A percentile compares a stretch with the other conserved stretches of the same genome.
Conservation (phyloP, 352 stramenopile species). For the Plasmopara viticola region DNA sequence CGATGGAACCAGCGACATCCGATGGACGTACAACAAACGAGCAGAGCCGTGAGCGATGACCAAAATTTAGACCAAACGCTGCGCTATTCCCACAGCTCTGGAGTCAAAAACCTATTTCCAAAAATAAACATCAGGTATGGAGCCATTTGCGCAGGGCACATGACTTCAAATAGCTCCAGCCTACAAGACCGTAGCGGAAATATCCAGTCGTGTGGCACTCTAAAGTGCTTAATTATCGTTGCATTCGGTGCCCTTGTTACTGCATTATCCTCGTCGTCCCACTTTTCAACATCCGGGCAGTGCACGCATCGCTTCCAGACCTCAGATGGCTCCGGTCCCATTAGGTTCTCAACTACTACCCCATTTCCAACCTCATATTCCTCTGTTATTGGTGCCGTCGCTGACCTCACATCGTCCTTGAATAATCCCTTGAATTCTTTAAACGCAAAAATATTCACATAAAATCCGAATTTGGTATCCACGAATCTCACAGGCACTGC, state of each 20-base stretch:
- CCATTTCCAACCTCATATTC: constrained; percentile 23
- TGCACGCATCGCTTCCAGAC: constrained; percentile 31
- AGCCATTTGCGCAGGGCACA: constrained; percentile 36
- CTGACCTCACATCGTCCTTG: constrained; percentile 19
- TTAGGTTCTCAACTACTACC: constrained; percentile 20
- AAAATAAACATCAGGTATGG: constrained; percentile 50
- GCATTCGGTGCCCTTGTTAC: constrained; percentile 1
- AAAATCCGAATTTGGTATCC: constrained; percentile 46
- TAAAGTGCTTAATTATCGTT: constrained; percentile 27
- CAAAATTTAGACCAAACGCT: too few relatives aligned
- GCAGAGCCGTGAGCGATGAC: too few relatives aligned
- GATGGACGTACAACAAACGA: too few relatives aligned
- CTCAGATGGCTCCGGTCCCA: constrained; percentile 30
- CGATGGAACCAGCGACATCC: too few relatives aligned
- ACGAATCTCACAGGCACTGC: constrained; percentile 35
- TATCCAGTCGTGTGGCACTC: constrained; percentile 43
- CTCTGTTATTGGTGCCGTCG: constrained; percentile 7
- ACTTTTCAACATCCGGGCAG: constrained; percentile 18
- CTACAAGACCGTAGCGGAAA: constrained; percentile 40
- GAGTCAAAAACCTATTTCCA: constrained; percentile 41
- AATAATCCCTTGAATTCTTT: constrained; percentile 29
- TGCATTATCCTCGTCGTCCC: constrained; percentile 9
- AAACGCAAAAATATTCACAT: constrained; percentile 47
- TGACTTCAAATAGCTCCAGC: constrained; percentile 36
- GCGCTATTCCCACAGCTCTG: constrained; percentile 29